Percentiles rank a stretch among this genome's conserved stretches.
phyloP scores from a whole-genome alignment of 495 filamentous ascomycete species.

The Penicillium odoratum region DNA sequence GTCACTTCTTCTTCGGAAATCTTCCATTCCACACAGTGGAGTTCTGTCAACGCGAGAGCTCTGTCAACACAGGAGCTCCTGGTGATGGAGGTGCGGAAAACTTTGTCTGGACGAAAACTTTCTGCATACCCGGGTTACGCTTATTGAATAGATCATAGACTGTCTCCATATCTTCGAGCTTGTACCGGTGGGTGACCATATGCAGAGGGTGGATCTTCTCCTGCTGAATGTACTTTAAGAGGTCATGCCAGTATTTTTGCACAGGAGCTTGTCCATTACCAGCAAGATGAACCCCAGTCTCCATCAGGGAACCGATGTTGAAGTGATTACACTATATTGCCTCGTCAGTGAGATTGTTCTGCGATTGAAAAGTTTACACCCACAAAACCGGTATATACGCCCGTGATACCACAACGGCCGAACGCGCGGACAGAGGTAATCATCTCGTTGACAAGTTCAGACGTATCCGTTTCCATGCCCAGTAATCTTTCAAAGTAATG shows the following conservation, averaged over 20 bases:
- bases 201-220: conserved; percentile 74
- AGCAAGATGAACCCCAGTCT: conserved; percentile 70
- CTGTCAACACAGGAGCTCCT: conserved; percentile 1
- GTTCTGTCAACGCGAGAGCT: not conserved
- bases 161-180: conserved; percentile 69
- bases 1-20: not conserved
- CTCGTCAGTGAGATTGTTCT: too few species aligned
- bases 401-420: conserved; percentile 75
- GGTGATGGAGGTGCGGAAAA: conserved; percentile 51
- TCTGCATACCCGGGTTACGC: conserved; percentile 68
- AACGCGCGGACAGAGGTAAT: conserved; percentile 73
- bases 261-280: conserved; percentile 81
- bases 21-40: not conserved
- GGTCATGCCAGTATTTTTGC: conserved; percentile 56
- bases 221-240: conserved; percentile 62
- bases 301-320: conserved; percentile 84
- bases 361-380: conserved; percentile 24
- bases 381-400: conserved; percentile 80
- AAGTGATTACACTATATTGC: conserved; percentile 68
- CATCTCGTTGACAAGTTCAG: conserved; percentile 88
- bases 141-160: conserved; percentile 56
- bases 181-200: conserved; percentile 79
- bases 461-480: conserved; percentile 81
- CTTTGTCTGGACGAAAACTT: conserved; percentile 69
- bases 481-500: conserved; percentile 74